A percentile compares a stretch with the other conserved stretches of the same genome.
These are phyloP conservation scores for Yarrowia galli DNA, from an alignment of 1,139 yeast species.

Conservation along the genomic window DNA sequence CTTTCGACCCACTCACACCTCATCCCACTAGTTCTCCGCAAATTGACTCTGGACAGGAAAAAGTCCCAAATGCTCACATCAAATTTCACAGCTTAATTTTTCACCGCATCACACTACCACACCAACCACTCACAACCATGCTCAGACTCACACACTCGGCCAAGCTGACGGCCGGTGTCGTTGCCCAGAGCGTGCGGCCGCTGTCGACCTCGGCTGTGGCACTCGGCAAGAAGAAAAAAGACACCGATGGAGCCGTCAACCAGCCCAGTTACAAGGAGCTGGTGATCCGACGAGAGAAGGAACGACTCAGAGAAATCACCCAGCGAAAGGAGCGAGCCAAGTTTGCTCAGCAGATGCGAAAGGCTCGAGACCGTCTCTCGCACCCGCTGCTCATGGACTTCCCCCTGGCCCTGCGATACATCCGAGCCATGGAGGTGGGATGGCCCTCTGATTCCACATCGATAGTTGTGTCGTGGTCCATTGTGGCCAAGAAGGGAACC, in stretches of 20 bases:
- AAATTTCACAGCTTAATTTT: conserved; percentile 23
- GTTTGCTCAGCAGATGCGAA: conserved; percentile 16
- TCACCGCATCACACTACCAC: conserved; percentile 11
- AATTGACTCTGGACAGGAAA: too few species aligned
- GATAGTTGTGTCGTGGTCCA: conserved; percentile 66
- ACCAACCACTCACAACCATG: not conserved
- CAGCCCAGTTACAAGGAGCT: conserved; percentile 38
- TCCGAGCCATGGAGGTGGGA: conserved; percentile 92
- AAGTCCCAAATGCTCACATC: too few species aligned
- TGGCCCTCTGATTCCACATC: conserved; percentile 73
- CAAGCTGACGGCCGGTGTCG: conserved; percentile 1
- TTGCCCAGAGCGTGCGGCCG: not conserved
- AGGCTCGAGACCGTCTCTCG: conserved; percentile 31
- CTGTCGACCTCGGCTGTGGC: conserved; percentile 38
- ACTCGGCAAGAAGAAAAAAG: conserved; percentile 36
- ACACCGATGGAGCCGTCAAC: conserved; percentile 20
- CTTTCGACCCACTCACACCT: too few species aligned
- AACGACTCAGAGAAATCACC: conserved; percentile 16
- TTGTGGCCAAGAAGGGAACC: conserved; percentile 82
- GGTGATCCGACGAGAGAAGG: conserved; percentile 33
- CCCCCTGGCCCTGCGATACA: conserved; percentile 73
- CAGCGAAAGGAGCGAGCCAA: conserved; percentile 26
- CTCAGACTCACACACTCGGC: conserved; percentile 29
- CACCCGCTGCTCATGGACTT: conserved; percentile 73
- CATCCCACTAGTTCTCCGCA: too few species aligned